Evolutionary conservation across 139 green algal genomes (phyloP).

Genomic region (Limnomonas spitsbergensis): DNA sequence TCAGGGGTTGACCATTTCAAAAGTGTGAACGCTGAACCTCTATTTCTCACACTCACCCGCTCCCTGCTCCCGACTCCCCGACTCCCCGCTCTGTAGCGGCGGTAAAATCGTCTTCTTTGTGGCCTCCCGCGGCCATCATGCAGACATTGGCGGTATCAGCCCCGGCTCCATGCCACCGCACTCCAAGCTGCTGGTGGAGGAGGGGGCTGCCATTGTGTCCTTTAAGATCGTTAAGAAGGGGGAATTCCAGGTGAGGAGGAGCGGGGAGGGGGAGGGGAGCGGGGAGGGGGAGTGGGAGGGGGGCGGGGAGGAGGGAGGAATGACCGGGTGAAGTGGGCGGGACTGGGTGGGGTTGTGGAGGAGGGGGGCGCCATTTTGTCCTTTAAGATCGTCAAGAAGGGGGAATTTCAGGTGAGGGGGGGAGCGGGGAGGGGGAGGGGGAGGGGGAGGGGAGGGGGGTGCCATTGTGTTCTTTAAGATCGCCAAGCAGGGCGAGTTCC

Average conservation of each 20-base stretch:
- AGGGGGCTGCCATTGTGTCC: constrained; percentile 88
- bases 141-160: constrained; percentile 83
- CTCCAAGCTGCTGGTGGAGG: constrained; percentile 77
- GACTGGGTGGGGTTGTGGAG: too few species aligned
- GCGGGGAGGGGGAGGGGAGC: too few species aligned
- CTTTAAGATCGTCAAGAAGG: constrained; percentile 86
- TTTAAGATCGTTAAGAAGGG: constrained; percentile 87
- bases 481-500: constrained; percentile 65
- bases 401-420: constrained; percentile 73
- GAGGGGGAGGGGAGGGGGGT: constrained; percentile 87
- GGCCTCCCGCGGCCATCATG: constrained; percentile 70
- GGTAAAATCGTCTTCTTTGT: constrained; percentile 92
- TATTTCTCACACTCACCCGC: too few species aligned
- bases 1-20: too few species aligned
- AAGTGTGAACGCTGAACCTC: too few species aligned
- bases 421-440: too few species aligned
- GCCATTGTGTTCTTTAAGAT: constrained; percentile 94
- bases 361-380: constrained; percentile 91
- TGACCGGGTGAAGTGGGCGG: background rate
- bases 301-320: too few species aligned
- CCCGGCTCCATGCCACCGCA: constrained; percentile 92
- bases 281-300: too few species aligned
- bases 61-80: background rate
- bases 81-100: constrained; percentile 2
- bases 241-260: constrained; percentile 70